Conservation (phyloP, 225 moss, liverwort and hornwort genomes). For the Climacium dendroides region DNA sequence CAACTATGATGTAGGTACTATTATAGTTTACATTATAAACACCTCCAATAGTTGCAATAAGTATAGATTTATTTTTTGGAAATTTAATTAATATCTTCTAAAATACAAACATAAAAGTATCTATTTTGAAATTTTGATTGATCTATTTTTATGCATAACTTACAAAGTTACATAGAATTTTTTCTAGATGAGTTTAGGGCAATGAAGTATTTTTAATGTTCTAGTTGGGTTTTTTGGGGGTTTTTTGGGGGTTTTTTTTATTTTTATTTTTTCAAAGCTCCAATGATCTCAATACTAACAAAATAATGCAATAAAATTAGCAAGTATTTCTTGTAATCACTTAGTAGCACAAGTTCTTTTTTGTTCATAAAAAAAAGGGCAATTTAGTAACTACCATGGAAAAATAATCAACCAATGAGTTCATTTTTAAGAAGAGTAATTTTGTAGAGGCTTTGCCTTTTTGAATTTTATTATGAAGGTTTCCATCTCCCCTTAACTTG, state of each 20-base stretch:
- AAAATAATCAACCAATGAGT: accelerated
- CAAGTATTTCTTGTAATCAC: background rate
- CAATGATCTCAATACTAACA: background rate
- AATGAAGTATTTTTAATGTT: background rate
- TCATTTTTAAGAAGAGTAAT: background rate
- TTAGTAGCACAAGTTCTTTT: background rate
- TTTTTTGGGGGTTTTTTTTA: too few relatives aligned
- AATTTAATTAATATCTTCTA: background rate
- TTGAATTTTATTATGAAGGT: background rate
- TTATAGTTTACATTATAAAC: too few relatives aligned
- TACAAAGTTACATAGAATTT: background rate
- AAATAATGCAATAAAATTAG: background rate
- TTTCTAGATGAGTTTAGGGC: accelerated
- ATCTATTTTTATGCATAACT: background rate
- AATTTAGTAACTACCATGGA: background rate
- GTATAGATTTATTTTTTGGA: too few relatives aligned
- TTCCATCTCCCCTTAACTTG: background rate
- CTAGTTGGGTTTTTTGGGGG: too few relatives aligned
- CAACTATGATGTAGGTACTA: too few relatives aligned
- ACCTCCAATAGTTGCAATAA: too few relatives aligned
- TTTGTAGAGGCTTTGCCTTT: background rate
- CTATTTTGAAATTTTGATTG: background rate
- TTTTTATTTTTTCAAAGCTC: background rate
- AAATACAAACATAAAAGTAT: background rate
- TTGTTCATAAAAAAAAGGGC: accelerated